A percentile compares a stretch with the other conserved stretches of the same genome.
Evolutionary conservation across 176 grass and related monocot genomes (phyloP).

Genomic region (Carex parvula): DNA sequence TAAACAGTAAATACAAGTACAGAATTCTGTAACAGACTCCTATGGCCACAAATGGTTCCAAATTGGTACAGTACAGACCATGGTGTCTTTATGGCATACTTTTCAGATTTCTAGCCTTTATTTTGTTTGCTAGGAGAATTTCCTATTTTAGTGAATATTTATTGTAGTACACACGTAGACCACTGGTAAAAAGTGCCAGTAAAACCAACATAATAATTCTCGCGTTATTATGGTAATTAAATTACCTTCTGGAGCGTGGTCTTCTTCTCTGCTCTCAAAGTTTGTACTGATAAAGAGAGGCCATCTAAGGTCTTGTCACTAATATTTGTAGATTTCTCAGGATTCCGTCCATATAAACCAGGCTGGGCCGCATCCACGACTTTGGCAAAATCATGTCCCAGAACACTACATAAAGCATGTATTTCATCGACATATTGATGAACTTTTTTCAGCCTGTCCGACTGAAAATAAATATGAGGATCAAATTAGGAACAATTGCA

Average conservation of each 20-base stretch:
- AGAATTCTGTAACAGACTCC: not conserved
- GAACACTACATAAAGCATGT: conserved; percentile 65
- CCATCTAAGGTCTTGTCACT: conserved; percentile 78
- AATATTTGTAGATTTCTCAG: conserved; percentile 71
- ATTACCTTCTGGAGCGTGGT: conserved; percentile 63
- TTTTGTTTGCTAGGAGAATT: not conserved
- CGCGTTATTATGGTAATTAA: not conserved
- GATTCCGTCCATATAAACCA: conserved; percentile 62
- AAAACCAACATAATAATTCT: not conserved
- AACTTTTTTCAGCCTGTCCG: conserved; percentile 88
- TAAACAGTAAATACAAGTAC: not conserved
- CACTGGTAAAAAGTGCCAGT: not conserved
- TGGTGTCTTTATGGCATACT: not conserved
- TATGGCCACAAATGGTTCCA: not conserved
- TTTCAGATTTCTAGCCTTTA: not conserved
- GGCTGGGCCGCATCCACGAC: conserved; percentile 72
- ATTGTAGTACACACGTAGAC: not conserved
- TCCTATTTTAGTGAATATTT: not conserved
- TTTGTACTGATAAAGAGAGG: conserved; percentile 71
- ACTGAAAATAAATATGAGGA: conserved; percentile 40
- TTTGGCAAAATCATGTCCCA: conserved; percentile 78
- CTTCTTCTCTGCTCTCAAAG: conserved; percentile 72
- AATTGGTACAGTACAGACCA: not conserved
- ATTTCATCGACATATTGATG: conserved; percentile 81
- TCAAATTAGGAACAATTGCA: not conserved